These are phyloP conservation scores for Saccharomyces hybrid DNA, from an alignment of 1,139 yeast genomes.

Conservation along the genomic window DNA sequence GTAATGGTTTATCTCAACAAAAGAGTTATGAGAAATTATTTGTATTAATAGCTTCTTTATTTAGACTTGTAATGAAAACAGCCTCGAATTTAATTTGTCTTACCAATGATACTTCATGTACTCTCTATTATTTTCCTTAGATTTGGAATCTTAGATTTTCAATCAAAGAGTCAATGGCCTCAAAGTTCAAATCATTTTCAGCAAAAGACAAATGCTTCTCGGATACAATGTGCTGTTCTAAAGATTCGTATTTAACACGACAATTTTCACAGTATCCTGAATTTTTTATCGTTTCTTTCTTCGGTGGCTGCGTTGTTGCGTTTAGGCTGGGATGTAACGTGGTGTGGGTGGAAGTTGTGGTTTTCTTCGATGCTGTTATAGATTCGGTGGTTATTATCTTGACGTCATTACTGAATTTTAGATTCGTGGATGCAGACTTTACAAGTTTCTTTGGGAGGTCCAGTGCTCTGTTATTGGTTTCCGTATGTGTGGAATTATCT, in stretches of 20 bases:
- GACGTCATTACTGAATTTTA: not conserved
- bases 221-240: slow-evolving; percentile 66
- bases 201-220: slow-evolving; percentile 80
- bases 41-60: not conserved
- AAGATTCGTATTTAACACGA: slow-evolving; percentile 71
- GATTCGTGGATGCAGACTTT: not conserved
- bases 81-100: too few relatives aligned
- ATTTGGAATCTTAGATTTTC: slow-evolving; percentile 35
- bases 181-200: slow-evolving; percentile 59
- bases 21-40: too few relatives aligned
- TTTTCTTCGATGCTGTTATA: slow-evolving; percentile 2
- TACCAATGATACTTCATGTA: not conserved
- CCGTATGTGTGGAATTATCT: not conserved
- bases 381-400: not conserved
- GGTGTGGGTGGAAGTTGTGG: not conserved
- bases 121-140: slow-evolving; percentile 5
- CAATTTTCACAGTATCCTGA: slow-evolving; percentile 92
- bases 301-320: slow-evolving; percentile 4
- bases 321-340: not conserved
- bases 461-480: not conserved
- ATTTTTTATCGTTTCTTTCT: slow-evolving; percentile 17
- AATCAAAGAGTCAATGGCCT: slow-evolving; percentile 66
- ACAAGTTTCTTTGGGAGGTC: not conserved
- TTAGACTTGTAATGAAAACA: not conserved
- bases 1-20: not conserved